Evolutionary conservation across 257 asterid species (phyloP), one percentile per base, ranked within the genome.

Genomic region (Plectranthus barbatus): DNA sequence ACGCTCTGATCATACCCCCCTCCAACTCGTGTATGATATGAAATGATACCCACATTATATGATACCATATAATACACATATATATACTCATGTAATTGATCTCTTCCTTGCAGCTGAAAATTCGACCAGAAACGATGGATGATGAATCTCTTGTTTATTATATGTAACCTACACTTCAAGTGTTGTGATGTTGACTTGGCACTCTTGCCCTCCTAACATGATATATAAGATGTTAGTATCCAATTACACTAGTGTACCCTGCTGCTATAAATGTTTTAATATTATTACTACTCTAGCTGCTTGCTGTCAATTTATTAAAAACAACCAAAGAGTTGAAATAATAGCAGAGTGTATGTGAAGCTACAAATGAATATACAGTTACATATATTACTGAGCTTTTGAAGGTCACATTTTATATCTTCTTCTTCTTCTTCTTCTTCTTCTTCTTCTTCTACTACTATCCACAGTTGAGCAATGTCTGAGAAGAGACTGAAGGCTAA

Each of bases 401-500:
- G 26, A 33, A 65, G 62, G 65, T 76, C 60, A 64, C 58, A 57
- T 31, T 61, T 66, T 75, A 71, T 70, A 47, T 56, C 14, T 14
- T 60, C 58, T 50, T 56, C 55, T 54, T 64, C 58, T 8, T 66
- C 77, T 69, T 26, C 2, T 68, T 56, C 76, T 47, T 58, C 64
- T 72, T 39, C 51, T 51, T 26, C 36, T 18, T 4, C 36, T 55
- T n/a, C n/a, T n/a, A n/a, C 24, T 71, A 42, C 62, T 62, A 34
- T 74, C 73, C 47, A 68, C 74, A 62, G 55, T 36, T 18, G 74
- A 77, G 72, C 61, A 66, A 64, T 65, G 75, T 60, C 63, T 68
- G 79, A 72, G 75, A 60, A 74, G 87, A 86, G 95, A 84, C 97
- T 86, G 95, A 79, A 81, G 87, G 82, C 85, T 78, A 15, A 64